Evolutionary conservation across 2,329 filamentous ascomycete species (phyloP).

Genomic region (Trichoderma aggressivum): DNA sequence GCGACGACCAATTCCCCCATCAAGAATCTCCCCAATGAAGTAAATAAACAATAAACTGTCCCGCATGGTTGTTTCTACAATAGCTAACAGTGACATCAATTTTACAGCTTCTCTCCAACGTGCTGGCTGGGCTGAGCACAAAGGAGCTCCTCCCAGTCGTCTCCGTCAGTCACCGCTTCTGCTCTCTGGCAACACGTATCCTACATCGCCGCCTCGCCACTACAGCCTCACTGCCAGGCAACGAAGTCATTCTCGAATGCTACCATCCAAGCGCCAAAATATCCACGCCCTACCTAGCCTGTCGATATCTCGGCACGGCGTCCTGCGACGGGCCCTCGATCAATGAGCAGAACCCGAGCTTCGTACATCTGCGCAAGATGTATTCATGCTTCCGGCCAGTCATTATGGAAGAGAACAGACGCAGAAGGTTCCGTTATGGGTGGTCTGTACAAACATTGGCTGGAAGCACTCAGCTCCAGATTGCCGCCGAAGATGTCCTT

Average conservation of each 20-base stretch:
- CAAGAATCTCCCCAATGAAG: conserved; percentile 9
- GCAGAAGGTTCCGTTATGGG: conserved; percentile 28
- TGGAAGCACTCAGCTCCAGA: not conserved
- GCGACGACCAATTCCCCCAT: not conserved
- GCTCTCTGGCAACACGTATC: conserved; percentile 59
- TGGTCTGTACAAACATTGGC: conserved; percentile 5
- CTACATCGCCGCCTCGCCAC: conserved; percentile 60
- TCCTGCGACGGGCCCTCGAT: conserved; percentile 18
- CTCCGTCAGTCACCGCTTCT: conserved; percentile 59
- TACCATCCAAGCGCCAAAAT: conserved; percentile 70
- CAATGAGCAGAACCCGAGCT: conserved; percentile 16
- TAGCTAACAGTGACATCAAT: not conserved
- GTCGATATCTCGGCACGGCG: conserved; percentile 61
- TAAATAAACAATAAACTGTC: not conserved
- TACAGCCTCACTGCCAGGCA: conserved; percentile 26
- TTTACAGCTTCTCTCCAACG: conserved; percentile 47
- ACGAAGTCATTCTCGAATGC: conserved; percentile 73
- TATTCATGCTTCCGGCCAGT: conserved; percentile 71
- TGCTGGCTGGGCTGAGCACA: conserved; percentile 48
- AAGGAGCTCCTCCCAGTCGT: conserved; percentile 54
- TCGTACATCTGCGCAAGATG: conserved; percentile 48
- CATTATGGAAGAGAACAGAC: conserved; percentile 50
- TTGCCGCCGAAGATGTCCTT: conserved; percentile 1
- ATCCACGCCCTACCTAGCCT: conserved; percentile 64
- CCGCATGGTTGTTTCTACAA: not conserved